Percentiles rank a stretch among this genome's conserved stretches.
Evolutionary conservation across 768 basidiomycete genomes (phyloP).

Genomic region (Agrocybe praecox): DNA sequence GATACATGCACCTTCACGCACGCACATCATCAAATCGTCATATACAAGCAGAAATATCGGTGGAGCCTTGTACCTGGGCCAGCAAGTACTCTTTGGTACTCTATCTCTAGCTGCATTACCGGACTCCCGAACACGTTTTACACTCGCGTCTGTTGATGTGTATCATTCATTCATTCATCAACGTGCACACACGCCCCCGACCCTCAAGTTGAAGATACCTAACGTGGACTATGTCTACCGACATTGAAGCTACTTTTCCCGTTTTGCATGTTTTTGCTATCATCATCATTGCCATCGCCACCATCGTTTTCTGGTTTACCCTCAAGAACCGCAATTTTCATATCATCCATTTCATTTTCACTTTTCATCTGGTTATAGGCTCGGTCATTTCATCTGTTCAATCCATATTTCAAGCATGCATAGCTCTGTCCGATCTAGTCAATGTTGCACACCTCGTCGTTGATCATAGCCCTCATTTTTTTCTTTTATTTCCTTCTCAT

Average conservation of each 20-base stretch:
- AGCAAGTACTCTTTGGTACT: slow-evolving; percentile 6
- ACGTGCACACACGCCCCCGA: no score
- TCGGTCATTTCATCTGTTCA: not conserved
- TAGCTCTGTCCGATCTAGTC: not conserved
- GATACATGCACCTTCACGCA: slow-evolving; percentile 16
- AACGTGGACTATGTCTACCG: slow-evolving; percentile 3
- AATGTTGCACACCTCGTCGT: not conserved
- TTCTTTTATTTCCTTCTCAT: not conserved
- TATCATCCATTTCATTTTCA: not conserved
- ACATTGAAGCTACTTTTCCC: not conserved
- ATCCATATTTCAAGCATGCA: not conserved
- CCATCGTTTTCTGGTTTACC: not conserved
- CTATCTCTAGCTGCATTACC: slow-evolving; percentile 8
- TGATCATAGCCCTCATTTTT: not conserved
- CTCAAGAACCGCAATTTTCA: not conserved
- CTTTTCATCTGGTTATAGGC: not conserved
- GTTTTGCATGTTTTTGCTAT: not conserved
- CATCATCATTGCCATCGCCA: slow-evolving; percentile 1
- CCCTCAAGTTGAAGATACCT: not conserved
- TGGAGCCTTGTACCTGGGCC: slow-evolving; percentile 4
- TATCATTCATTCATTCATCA: not conserved
- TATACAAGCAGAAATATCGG: slow-evolving; percentile 2
- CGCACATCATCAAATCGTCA: slow-evolving; percentile 1
- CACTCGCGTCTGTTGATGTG: slow-evolving; percentile 6
- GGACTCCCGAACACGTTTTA: slow-evolving; percentile 13